Base-by-base conservation (phyloP, 768 basidiomycete species). In the Hysterangium stoloniferum region DNA sequence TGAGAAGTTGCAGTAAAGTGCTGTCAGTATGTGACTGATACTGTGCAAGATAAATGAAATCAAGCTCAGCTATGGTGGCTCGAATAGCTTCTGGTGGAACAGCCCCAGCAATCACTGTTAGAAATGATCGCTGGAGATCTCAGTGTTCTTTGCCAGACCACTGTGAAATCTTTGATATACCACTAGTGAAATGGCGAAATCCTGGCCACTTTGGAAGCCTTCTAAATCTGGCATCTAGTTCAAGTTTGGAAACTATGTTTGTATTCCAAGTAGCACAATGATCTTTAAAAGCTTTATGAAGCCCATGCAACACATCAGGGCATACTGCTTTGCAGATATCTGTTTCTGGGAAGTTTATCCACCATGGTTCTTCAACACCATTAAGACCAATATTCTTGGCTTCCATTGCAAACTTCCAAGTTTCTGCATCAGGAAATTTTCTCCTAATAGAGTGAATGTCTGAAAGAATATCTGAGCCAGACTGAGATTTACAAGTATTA, bases 71-170 rank as follows among this genome's bases (percentile, higher is more conserved):
- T 4, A 47, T 15, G 2, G 45, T 46, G 15, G 45, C 45, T 29
- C 29, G 5, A 28, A 17, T 38, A 20, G 5, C 53, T 42, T 20
- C 41, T 37, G 6, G 49, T 15, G n/a, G 49, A 13, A 54, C 41
- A 22, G 12, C 45, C 20, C 45, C 51, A 36, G 44, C 5, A 7
- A 52, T 19, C 22, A 32, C 51, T 46, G 29, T 44, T 7, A 45
- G n/a, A 25, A 44, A 13, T n/a, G 20, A 46, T 15, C 28, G 6
- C n/a, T 27, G 42, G 19, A 52, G 28, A 13, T 45, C 51, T 31
- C 11, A 15, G 48, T 68, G 62, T 56, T 77, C 71, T 0, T 57
- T 64, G 2, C 73, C 74, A 0, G 72, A 72, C 68, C 68, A 71
- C 48, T 75, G 71, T 8, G 68, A 62, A 1, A 70, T 57, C 0